These are phyloP conservation scores for Berkeleyomyces rouxiae DNA, from an alignment of 2,329 filamentous ascomycete species.

Conservation along the genomic window DNA sequence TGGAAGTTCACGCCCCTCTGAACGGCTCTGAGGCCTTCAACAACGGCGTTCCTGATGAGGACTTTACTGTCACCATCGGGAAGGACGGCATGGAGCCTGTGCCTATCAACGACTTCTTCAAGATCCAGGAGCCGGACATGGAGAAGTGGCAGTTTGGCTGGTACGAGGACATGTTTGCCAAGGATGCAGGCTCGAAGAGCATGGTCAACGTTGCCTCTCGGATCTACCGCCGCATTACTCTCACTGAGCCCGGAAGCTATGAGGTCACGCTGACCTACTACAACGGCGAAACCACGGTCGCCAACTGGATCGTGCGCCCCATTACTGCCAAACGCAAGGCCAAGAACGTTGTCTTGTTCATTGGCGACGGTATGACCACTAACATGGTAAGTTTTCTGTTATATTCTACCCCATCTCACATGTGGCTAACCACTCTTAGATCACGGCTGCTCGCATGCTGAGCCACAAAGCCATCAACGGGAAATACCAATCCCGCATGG, in stretches of 20 bases:
- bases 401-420: not conserved
- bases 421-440: constrained; percentile 21
- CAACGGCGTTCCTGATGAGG: constrained; percentile 49
- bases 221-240: constrained; percentile 55
- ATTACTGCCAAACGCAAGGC: constrained; percentile 53
- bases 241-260: constrained; percentile 68
- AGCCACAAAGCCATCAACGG: constrained; percentile 73
- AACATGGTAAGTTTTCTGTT: constrained; percentile 37
- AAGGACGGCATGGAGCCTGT: constrained; percentile 41
- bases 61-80: constrained; percentile 58
- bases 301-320: constrained; percentile 62
- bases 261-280: constrained; percentile 63
- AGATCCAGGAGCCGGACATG: constrained; percentile 49
- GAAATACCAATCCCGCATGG: constrained; percentile 59
- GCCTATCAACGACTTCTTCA: constrained; percentile 49
- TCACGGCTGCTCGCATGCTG: constrained; percentile 63
- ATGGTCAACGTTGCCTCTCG: constrained; percentile 69
- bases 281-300: constrained; percentile 50
- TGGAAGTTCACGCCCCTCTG: constrained; percentile 65
- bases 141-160: constrained; percentile 75
- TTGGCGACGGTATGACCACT: constrained; percentile 56
- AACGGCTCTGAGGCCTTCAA: constrained; percentile 70
- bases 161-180: constrained; percentile 70
- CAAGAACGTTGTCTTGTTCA: constrained; percentile 76
- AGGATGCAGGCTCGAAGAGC: constrained; percentile 50